Conservation (phyloP, 2,329 filamentous ascomycete species). For the Ophiocordyceps camponoti-floridani region DNA sequence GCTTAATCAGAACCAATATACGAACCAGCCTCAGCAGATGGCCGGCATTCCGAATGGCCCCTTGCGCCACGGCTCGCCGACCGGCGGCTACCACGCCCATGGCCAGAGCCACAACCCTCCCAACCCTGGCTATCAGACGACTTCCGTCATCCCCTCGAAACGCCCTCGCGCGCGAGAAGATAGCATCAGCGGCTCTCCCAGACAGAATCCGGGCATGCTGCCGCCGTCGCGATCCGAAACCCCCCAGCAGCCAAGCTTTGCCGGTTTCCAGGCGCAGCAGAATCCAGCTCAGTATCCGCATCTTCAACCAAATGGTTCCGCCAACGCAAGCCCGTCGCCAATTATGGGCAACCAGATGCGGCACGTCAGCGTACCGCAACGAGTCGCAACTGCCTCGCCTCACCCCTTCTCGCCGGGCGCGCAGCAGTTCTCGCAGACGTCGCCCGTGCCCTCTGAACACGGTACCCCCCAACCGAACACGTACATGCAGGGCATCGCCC, state of each 20-base stretch:
- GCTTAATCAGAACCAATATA: slow-evolving; percentile 42
- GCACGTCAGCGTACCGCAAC: slow-evolving; percentile 52
- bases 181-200: slow-evolving; percentile 65
- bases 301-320: slow-evolving; percentile 61
- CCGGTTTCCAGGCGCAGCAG: slow-evolving; percentile 49
- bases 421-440: slow-evolving; percentile 57
- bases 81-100: slow-evolving; percentile 39
- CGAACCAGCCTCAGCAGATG: slow-evolving; percentile 27
- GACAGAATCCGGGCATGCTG: slow-evolving; percentile 54
- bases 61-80: slow-evolving; percentile 67
- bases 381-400: slow-evolving; percentile 82
- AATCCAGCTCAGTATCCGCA: slow-evolving; percentile 60
- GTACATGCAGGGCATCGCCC: slow-evolving; percentile 46
- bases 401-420: slow-evolving; percentile 71
- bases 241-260: slow-evolving; percentile 59
- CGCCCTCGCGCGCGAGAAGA: slow-evolving; percentile 68
- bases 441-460: slow-evolving; percentile 61
- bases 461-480: slow-evolving; percentile 56
- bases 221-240: slow-evolving; percentile 83
- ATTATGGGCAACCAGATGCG: slow-evolving; percentile 72
- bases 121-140: slow-evolving; percentile 60
- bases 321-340: slow-evolving; percentile 79
- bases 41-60: slow-evolving; percentile 61
- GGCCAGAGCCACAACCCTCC: slow-evolving; percentile 4
- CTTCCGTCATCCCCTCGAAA: slow-evolving; percentile 78